Evolutionary conservation across 73 alveolate genomes (phyloP).

Genomic region (Paramecium sexaurelia): DNA sequence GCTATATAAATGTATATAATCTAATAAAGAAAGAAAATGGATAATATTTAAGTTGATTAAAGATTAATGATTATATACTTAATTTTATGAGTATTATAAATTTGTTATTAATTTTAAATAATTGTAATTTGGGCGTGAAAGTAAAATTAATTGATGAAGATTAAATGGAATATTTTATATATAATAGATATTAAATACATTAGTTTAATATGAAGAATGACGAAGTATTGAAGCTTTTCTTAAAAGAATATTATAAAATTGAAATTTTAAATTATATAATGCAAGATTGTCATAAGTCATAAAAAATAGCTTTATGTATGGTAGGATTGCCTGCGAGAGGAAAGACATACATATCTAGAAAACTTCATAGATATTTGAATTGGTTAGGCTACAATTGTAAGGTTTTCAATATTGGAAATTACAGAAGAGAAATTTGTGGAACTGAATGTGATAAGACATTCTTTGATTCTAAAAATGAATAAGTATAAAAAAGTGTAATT

Average conservation of each 20-base stretch:
- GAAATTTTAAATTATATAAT: background rate
- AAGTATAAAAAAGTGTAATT: background rate
- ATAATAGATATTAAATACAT: background rate
- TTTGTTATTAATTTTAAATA: no score
- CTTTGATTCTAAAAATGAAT: slow-evolving; percentile 52
- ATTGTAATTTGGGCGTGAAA: no score
- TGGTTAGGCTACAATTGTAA: slow-evolving; percentile 74
- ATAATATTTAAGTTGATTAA: no score
- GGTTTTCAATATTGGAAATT: slow-evolving; percentile 63
- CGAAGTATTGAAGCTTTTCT: background rate
- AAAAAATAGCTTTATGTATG: slow-evolving; percentile 58
- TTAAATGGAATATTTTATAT: background rate
- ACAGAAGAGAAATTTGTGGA: slow-evolving; percentile 56
- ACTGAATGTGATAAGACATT: slow-evolving; percentile 11
- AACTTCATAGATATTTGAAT: slow-evolving; percentile 65
- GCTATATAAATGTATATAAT: no score
- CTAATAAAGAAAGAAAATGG: no score
- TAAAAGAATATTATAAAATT: background rate
- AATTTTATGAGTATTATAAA: no score
- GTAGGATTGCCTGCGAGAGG: slow-evolving; percentile 79
- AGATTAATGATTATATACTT: no score
- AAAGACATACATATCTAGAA: slow-evolving; percentile 67
- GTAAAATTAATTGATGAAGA: background rate
- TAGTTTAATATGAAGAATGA: background rate
- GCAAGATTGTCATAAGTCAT: slow-evolving; percentile 14